These are phyloP conservation scores for Camillea tinctor DNA, from an alignment of 2,329 filamentous ascomycete genomes.

Conservation along the genomic window DNA sequence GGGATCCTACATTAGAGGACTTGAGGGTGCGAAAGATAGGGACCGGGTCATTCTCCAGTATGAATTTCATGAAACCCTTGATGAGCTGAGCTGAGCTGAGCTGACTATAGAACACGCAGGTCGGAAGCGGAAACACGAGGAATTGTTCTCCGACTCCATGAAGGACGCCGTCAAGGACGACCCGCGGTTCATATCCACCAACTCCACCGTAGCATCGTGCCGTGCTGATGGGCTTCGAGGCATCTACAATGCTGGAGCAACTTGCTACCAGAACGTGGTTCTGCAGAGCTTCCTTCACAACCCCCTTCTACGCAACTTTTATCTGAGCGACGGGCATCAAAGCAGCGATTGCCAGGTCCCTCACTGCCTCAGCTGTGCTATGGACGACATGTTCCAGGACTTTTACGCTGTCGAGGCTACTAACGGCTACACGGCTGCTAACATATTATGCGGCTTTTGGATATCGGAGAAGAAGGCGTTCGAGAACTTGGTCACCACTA, in stretches of 20 bases:
- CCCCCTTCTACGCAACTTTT: constrained; percentile 86
- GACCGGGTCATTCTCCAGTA: constrained; percentile 64
- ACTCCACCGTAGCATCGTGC: constrained; percentile 78
- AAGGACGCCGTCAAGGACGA: constrained; percentile 58
- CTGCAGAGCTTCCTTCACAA: constrained; percentile 93
- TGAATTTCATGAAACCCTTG: constrained; percentile 21
- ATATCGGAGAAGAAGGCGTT: constrained; percentile 73
- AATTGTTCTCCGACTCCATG: constrained; percentile 61
- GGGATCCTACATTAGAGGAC: constrained; percentile 77
- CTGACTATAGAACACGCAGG: constrained; percentile 35
- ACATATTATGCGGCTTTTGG: constrained; percentile 87
- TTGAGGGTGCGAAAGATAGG: constrained; percentile 69
- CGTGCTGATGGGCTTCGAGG: constrained; percentile 84
- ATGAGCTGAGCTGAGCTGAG: background rate
- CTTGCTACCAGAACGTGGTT: constrained; percentile 97
- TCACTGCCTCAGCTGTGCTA: constrained; percentile 67
- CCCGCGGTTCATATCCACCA: constrained; percentile 71
- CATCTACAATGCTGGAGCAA: constrained; percentile 97
- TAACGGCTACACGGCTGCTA: constrained; percentile 86
- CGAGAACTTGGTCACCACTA: constrained; percentile 80
- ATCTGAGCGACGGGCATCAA: constrained; percentile 86
- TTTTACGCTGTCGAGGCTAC: constrained; percentile 73
- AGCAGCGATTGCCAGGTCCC: constrained; percentile 66
- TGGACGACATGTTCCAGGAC: constrained; percentile 73
- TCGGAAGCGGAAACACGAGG: constrained; percentile 75